Evolutionary conservation across 306 rosid species (phyloP), one percentile per base, ranked within the genome.

Genomic region (Oxytropis ochrocephala): DNA sequence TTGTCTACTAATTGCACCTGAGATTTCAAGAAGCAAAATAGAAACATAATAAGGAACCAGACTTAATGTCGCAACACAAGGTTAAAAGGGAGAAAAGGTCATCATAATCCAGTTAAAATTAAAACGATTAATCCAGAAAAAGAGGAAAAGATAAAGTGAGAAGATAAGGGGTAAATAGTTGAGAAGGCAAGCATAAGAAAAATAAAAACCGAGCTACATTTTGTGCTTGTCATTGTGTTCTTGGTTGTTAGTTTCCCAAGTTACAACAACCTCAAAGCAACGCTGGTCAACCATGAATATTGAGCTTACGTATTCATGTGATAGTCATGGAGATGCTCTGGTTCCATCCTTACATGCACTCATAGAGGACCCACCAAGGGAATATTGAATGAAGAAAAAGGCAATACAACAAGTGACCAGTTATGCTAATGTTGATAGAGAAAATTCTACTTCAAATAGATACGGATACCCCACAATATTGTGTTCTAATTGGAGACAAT

Each of bases 1-100:
- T 87, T 87, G 92, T 95, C 99, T 63, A 91, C 89, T 81, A 95
- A 61, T 74, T 78, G 86, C 80, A 91, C 99, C 99, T 95, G 78
- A 6, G 18, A 63, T 75, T 72, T 55, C 73, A 58, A 47, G 73
- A 74, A 54, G 72, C 74, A 53, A 71, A 74, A 67, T 11, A 33
- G 17, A 67, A 60, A 39, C 46, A 72, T 18, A 58, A 33, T 39
- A 72, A 50, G 32, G 14, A n/a, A 39, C 11, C 50, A 56, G 36
- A 64, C 9, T 53, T 38, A 68, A 18, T 59, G 64, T 2, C 30
- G 19, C 19, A 24, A 8, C 35, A 8, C 1, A 12, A n/a, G 49
- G 24, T 1, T 19, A 2, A 30, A 21, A 39, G 2, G 14, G 3
- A 19, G 13, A 12, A 27, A 24, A 33, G 51, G 19, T 43, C 18